phyloP scores from a whole-genome alignment of 2,329 filamentous ascomycete genomes.

The Cladophialophora psammophila region DNA sequence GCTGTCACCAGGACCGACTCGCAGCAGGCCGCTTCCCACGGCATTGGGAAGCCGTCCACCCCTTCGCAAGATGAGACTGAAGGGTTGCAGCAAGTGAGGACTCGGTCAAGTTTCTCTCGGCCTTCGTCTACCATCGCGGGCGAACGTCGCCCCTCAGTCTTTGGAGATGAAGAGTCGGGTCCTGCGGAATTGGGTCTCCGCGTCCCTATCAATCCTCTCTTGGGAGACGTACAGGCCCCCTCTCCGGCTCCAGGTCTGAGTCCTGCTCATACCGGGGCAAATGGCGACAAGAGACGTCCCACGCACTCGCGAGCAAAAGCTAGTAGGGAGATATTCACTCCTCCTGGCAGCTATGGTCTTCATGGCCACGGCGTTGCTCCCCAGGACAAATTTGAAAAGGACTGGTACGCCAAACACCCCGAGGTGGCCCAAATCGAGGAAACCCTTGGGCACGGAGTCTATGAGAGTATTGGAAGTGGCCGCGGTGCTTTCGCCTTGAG shows the following conservation, averaged over 20 bases:
- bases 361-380: conserved; percentile 82
- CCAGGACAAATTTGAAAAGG: conserved; percentile 84
- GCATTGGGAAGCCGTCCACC: conserved; percentile 70
- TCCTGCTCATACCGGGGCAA: conserved; percentile 36
- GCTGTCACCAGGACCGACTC: conserved; percentile 90
- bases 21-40: conserved; percentile 82
- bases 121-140: conserved; percentile 54
- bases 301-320: conserved; percentile 76
- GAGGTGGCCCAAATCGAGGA: conserved; percentile 78
- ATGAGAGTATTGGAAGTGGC: conserved; percentile 65
- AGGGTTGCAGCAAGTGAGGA: conserved; percentile 63
- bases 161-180: conserved; percentile 77
- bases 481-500: conserved; percentile 83
- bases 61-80: conserved; percentile 57
- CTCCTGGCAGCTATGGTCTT: conserved; percentile 90
- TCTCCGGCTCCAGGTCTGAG: conserved; percentile 71
- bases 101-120: conserved; percentile 67
- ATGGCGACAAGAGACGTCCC: conserved; percentile 54
- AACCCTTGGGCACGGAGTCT: conserved; percentile 61
- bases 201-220: conserved; percentile 91
- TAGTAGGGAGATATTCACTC: conserved; percentile 72
- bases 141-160: conserved; percentile 63
- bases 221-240: conserved; percentile 94
- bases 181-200: conserved; percentile 92
- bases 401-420: conserved; percentile 92